Conservation (phyloP, 2,329 filamentous ascomycete genomes). For the Thermoascus crustaceus region DNA sequence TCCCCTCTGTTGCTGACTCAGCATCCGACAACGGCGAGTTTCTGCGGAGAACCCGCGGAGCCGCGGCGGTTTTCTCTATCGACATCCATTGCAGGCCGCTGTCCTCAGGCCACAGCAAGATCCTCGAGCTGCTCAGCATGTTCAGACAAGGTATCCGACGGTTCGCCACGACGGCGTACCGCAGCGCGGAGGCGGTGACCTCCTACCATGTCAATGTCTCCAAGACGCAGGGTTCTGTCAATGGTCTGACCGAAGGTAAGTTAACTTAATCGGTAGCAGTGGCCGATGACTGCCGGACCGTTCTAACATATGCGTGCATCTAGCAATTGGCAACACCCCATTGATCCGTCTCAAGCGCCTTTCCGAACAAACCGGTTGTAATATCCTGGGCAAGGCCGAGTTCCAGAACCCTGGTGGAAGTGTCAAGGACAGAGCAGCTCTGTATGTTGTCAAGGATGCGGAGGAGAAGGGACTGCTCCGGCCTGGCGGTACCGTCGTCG, state of each 20-base stretch:
- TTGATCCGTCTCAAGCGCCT: slow-evolving; percentile 83
- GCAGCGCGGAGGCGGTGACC: slow-evolving; percentile 44
- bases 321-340: slow-evolving; percentile 95
- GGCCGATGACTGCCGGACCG: not conserved
- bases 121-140: slow-evolving; percentile 44
- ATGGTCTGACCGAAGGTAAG: slow-evolving; percentile 73
- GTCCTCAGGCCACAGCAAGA: too few species aligned
- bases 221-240: slow-evolving; percentile 68
- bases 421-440: slow-evolving; percentile 90
- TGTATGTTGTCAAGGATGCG: slow-evolving; percentile 89
- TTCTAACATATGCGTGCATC: not conserved
- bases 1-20: not conserved
- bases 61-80: not conserved
- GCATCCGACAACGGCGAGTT: not conserved
- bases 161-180: slow-evolving; percentile 56
- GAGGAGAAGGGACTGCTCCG: slow-evolving; percentile 77
- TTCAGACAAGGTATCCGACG: slow-evolving; percentile 60
- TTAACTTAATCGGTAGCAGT: slow-evolving; percentile 5
- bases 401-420: slow-evolving; percentile 97
- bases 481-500: slow-evolving; percentile 86
- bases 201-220: slow-evolving; percentile 64
- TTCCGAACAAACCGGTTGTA: slow-evolving; percentile 85
- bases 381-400: slow-evolving; percentile 91
- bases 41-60: slow-evolving; percentile 1
- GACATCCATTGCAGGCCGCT: too few species aligned